Base-by-base conservation (phyloP, 768 basidiomycete genomes). In the Xerocomus brunneocitrinus region DNA sequence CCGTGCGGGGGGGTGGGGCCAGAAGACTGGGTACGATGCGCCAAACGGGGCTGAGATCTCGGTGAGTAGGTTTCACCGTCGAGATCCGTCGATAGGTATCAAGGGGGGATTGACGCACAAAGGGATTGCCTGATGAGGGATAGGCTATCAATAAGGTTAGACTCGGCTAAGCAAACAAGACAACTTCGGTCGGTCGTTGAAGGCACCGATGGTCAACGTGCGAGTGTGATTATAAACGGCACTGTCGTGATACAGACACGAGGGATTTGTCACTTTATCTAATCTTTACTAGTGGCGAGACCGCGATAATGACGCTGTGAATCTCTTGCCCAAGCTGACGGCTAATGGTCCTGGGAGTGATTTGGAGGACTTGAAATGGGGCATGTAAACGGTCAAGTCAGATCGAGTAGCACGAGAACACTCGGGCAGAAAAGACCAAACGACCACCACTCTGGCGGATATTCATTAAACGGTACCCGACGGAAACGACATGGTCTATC, bases 61-160 rank as follows among this genome's bases (percentile, higher is more conserved):
- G 44, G 47, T 35, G 25, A 10, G 30, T 22, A 34, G 4, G 28
- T n/a, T 22, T n/a, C 46, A 35, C 46, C 46, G 46, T 47, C 5
- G 28, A 19, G 28, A 44, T 30, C 45, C 45, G 27, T 32, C 19
- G 31, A 12, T 13, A n/a, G 44, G 9, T 8, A 24, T 24, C 30
- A 34, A 34, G 45, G 22, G 12, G 22, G 4, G 19, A 14, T 24
- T 4, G 28, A 16, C 34, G 34, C 10, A 63, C 54, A 64, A 64
- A 56, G 39, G 64, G 58, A 63, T 25, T 14, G n/a, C 58, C 44
- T 5, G 34, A 47, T 35, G 34, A 35, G 34, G 34, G 24, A 47
- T 25, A 35, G 46, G 9, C 12, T 6, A 30, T 16, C 8, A 35
- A 24, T 22, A 13, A n/a, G 24, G 12, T 34, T 25, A 16, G n/a